These are phyloP conservation scores for Suillus subaureus DNA, from an alignment of 768 basidiomycete genomes.

Conservation along the genomic window DNA sequence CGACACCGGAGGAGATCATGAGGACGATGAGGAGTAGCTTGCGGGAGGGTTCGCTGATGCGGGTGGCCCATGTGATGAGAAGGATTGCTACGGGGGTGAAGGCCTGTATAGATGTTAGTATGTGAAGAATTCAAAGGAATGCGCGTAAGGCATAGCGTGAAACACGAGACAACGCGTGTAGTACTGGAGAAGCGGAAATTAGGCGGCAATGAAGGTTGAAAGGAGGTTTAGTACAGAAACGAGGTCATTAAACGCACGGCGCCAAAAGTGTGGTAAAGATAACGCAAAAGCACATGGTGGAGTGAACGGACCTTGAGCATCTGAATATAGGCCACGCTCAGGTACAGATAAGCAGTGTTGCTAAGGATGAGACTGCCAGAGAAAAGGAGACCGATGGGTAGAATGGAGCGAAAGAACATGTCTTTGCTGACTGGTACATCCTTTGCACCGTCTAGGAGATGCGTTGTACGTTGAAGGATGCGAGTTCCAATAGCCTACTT, in stretches of 20 bases:
- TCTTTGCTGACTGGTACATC: constrained; percentile 80
- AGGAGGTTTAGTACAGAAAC: not conserved
- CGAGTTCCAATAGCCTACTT: constrained; percentile 80
- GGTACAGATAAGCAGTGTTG: constrained; percentile 91
- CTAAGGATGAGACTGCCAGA: constrained; percentile 88
- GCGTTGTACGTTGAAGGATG: constrained; percentile 78
- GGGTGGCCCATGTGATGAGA: constrained; percentile 90
- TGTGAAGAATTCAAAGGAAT: not conserved
- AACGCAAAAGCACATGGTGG: not conserved
- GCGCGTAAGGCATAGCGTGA: not conserved
- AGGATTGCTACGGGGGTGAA: constrained; percentile 90
- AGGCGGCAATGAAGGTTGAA: not conserved
- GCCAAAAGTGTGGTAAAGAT: not conserved
- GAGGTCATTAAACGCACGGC: not conserved
- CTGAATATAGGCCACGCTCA: constrained; percentile 94
- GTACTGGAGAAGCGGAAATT: not conserved
- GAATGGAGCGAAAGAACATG: constrained; percentile 80
- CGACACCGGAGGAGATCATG: constrained; percentile 91
- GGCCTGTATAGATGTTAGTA: constrained; percentile 51
- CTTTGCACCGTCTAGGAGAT: constrained; percentile 74
- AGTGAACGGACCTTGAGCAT: constrained; percentile 77
- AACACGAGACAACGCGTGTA: not conserved
- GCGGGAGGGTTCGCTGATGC: constrained; percentile 84
- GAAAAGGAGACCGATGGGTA: constrained; percentile 94
- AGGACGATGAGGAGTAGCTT: constrained; percentile 81